Percentiles rank a stretch among this genome's conserved stretches.
phyloP scores from a whole-genome alignment of 257 asterid species.

The Mentha longifolia region DNA sequence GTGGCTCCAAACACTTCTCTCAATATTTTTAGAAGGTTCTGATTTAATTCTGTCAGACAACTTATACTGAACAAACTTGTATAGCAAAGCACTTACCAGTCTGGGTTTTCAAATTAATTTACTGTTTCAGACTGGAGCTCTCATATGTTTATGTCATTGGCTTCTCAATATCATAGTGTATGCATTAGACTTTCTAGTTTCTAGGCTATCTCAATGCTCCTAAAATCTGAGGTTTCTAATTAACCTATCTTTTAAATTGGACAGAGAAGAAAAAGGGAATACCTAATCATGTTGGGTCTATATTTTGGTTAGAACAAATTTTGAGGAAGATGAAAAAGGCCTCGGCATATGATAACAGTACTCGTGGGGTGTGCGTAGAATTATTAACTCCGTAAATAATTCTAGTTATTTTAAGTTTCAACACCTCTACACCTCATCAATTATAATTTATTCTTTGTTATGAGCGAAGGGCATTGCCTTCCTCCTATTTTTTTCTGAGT shows the following conservation, averaged over 20 bases:
- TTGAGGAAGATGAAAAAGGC: neutral
- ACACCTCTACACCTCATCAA: neutral
- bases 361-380: slow-evolving; percentile 3
- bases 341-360: neutral
- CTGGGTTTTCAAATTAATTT: neutral
- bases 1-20: neutral
- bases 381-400: neutral
- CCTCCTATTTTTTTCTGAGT: slow-evolving; percentile 3
- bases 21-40: neutral
- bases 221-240: neutral
- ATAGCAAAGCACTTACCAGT: neutral
- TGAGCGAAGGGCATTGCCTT: neutral
- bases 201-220: neutral
- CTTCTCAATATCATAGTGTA: slow-evolving; percentile 11
- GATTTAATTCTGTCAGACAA: neutral
- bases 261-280: slow-evolving; percentile 6
- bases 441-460: neutral
- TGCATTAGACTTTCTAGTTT: neutral
- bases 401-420: neutral
- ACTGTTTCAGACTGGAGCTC: neutral
- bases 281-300: slow-evolving; percentile 12
- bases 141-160: neutral
- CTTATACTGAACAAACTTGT: neutral
- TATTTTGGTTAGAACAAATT: neutral
- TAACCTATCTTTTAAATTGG: slow-evolving; percentile 4